Conservation (phyloP, 805 yeast genomes). For the Suhomyces prunicola region DNA sequence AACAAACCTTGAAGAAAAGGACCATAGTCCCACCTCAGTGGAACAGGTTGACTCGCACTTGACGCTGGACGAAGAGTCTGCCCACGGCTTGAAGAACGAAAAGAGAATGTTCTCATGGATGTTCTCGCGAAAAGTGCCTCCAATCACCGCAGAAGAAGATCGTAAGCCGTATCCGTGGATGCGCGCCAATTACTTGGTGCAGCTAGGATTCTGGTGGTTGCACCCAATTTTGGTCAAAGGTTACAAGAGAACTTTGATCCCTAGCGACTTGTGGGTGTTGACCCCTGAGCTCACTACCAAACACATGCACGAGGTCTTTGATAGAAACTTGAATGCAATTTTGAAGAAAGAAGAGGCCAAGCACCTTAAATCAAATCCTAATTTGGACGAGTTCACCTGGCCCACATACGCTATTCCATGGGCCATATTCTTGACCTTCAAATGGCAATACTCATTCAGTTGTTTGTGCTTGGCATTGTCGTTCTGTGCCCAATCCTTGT, state of each 20-base stretch:
- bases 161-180: slow-evolving; percentile 49
- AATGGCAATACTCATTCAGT: slow-evolving; percentile 40
- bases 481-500: slow-evolving; percentile 50
- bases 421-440: slow-evolving; percentile 51
- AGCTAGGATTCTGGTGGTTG: slow-evolving; percentile 40
- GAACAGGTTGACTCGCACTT: background rate
- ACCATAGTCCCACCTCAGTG: background rate
- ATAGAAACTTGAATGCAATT: slow-evolving; percentile 19
- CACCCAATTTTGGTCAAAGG: slow-evolving; percentile 40
- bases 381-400: slow-evolving; percentile 34
- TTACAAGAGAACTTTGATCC: slow-evolving; percentile 35
- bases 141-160: slow-evolving; percentile 50
- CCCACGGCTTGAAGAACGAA: slow-evolving; percentile 36
- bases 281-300: slow-evolving; percentile 37
- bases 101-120: slow-evolving; percentile 50
- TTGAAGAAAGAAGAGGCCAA: slow-evolving; percentile 18
- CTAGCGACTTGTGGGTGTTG: slow-evolving; percentile 37
- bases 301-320: slow-evolving; percentile 30
- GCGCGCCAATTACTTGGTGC: slow-evolving; percentile 34
- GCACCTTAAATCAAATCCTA: slow-evolving; percentile 15
- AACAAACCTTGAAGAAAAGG: slow-evolving; percentile 7
- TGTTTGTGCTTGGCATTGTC: slow-evolving; percentile 42
- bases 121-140: slow-evolving; percentile 48
- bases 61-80: background rate
- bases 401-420: slow-evolving; percentile 34